A percentile compares a stretch with the other conserved stretches of the same genome.
phyloP scores from a whole-genome alignment of 1,284 basidiomycete species.

The Singerocomus rubriflavus region DNA sequence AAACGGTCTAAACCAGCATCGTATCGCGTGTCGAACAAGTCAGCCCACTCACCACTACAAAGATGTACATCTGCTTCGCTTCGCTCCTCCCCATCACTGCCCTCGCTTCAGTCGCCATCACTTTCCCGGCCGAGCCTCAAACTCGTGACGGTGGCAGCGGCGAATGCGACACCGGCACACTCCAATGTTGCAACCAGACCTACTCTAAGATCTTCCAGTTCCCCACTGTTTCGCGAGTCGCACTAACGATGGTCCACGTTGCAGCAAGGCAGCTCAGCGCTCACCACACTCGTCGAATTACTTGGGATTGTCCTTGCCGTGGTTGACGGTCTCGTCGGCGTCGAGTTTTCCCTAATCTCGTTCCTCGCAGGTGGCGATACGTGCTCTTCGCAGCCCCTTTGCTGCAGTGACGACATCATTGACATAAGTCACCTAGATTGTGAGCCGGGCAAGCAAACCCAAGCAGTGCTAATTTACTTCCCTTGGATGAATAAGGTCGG shows the following conservation, averaged over 20 bases:
- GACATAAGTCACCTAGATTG: no score
- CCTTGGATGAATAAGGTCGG: no score
- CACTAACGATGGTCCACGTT: neutral
- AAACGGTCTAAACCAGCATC: neutral
- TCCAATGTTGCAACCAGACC: conserved; percentile 5
- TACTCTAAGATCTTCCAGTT: neutral
- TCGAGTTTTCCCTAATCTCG: conserved; percentile 1
- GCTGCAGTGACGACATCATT: no score
- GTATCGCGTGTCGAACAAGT: no score
- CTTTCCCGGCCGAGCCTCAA: neutral
- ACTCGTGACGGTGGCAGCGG: neutral
- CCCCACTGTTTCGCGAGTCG: neutral
- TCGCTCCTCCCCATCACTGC: neutral
- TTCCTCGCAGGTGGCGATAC: no score
- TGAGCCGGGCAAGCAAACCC: no score
- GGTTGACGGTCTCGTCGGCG: neutral
- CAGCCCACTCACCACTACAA: neutral
- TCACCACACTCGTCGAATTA: neutral
- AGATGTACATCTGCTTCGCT: neutral
- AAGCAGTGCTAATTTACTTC: no score
- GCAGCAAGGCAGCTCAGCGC: neutral
- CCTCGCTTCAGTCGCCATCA: neutral
- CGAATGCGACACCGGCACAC: conserved; percentile 9
- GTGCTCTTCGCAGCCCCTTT: no score
- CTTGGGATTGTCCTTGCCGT: neutral